phyloP scores from a whole-genome alignment of 176 grass and related monocot genomes.

The Musa schizocarpa region DNA sequence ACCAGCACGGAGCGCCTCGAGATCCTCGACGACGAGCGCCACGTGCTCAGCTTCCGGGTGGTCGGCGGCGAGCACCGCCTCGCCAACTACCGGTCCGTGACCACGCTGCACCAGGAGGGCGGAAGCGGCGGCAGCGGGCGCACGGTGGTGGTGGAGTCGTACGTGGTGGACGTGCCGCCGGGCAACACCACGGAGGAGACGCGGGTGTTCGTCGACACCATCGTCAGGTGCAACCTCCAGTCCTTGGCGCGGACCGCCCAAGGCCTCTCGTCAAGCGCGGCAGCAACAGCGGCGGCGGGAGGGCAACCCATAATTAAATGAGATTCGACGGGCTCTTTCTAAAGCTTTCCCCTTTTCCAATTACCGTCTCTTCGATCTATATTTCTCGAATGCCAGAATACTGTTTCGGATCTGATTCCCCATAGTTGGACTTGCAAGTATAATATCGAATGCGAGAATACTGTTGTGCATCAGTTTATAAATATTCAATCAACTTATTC shows the following conservation, averaged over 20 bases:
- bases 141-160: conserved; percentile 88
- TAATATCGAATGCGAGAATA: too few species aligned
- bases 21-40: conserved; percentile 87
- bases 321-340: not conserved
- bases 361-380: not conserved
- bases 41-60: conserved; percentile 76
- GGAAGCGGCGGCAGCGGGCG: not conserved
- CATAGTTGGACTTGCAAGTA: too few species aligned
- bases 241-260: conserved; percentile 76
- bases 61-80: conserved; percentile 92
- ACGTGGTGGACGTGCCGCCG: conserved; percentile 74
- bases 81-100: conserved; percentile 75
- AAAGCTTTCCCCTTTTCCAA: not conserved
- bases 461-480: too few species aligned
- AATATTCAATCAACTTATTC: too few species aligned
- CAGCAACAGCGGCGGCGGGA: not conserved
- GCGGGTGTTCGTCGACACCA: conserved; percentile 26
- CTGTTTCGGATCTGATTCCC: too few species aligned
- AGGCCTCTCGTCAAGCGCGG: conserved; percentile 32
- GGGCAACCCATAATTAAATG: not conserved
- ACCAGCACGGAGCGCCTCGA: conserved; percentile 84
- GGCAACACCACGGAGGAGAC: conserved; percentile 92
- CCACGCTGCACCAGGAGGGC: conserved; percentile 47
- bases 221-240: conserved; percentile 81
- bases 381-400: not conserved